These are phyloP conservation scores for Ascochyta viciae-villosae DNA, from an alignment of 2,329 filamentous ascomycete genomes.

Conservation along the genomic window DNA sequence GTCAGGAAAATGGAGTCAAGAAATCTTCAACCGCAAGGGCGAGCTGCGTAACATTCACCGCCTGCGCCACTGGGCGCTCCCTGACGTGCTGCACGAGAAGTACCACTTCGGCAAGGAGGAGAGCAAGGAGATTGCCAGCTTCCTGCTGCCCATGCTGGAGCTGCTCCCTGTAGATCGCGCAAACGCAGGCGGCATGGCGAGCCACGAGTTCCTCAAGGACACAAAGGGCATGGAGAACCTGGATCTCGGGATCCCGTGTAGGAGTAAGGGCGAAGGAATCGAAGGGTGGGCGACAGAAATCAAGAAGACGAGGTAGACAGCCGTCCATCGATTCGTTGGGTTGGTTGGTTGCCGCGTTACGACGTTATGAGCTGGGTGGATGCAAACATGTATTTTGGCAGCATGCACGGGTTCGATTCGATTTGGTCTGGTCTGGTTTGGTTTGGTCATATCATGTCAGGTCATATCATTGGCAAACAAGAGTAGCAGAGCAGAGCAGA, in stretches of 20 bases:
- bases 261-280: constrained; percentile 87
- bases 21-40: constrained; percentile 98
- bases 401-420: too few relatives aligned
- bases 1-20: constrained; percentile 95
- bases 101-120: constrained; percentile 93
- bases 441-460: too few relatives aligned
- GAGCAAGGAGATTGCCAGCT: constrained; percentile 77
- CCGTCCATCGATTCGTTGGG: not conserved
- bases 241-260: constrained; percentile 77
- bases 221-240: constrained; percentile 87
- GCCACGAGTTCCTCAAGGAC: constrained; percentile 81
- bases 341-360: not conserved
- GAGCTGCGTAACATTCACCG: constrained; percentile 97
- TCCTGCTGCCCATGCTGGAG: constrained; percentile 90
- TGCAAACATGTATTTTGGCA: not conserved
- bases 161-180: constrained; percentile 86
- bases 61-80: constrained; percentile 91
- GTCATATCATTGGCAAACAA: too few relatives aligned
- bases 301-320: constrained; percentile 61
- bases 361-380: not conserved
- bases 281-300: constrained; percentile 92
- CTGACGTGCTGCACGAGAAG: constrained; percentile 93
- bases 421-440: too few relatives aligned
- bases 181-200: constrained; percentile 94
- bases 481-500: too few relatives aligned